phyloP scores from a whole-genome alignment of 2,329 filamentous ascomycete genomes.

The Stenocarpella maydis region DNA sequence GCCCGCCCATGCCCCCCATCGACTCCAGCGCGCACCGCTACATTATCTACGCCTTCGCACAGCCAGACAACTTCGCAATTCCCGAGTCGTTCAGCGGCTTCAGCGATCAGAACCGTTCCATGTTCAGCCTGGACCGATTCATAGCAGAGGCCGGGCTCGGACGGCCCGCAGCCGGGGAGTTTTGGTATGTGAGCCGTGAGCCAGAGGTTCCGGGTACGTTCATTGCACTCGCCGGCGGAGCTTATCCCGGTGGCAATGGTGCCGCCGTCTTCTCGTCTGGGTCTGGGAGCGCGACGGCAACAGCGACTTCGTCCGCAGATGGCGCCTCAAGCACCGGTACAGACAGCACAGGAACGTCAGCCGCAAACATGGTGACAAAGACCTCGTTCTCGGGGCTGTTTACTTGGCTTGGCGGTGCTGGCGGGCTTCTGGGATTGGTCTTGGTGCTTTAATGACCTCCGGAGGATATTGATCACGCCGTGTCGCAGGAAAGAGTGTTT shows the following conservation, averaged over 20 bases:
- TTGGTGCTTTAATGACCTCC: neutral
- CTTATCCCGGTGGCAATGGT: slow-evolving; percentile 29
- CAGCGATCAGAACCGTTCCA: slow-evolving; percentile 24
- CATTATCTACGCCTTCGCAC: slow-evolving; percentile 33
- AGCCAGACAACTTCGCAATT: slow-evolving; percentile 30
- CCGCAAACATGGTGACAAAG: neutral
- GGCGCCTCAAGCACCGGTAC: neutral
- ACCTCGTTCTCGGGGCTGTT: neutral
- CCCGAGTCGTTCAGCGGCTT: slow-evolving; percentile 23
- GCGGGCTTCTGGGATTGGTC: neutral
- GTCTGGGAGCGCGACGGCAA: neutral
- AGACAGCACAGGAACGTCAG: neutral
- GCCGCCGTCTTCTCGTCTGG: slow-evolving; percentile 26
- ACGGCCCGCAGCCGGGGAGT: slow-evolving; percentile 25
- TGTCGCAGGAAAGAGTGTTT: too few species aligned
- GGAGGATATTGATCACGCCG: too few species aligned
- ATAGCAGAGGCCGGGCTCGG: slow-evolving; percentile 21
- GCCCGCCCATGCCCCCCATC: slow-evolving; percentile 15
- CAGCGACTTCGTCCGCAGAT: slow-evolving; percentile 1
- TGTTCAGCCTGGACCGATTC: slow-evolving; percentile 31
- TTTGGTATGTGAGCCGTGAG: slow-evolving; percentile 31
- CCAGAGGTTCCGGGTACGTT: slow-evolving; percentile 25
- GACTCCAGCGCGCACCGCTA: slow-evolving; percentile 32
- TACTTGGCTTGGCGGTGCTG: neutral
- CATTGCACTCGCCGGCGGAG: slow-evolving; percentile 15